Conservation (phyloP, 495 filamentous ascomycete genomes). For the Penicillium egyptiacum region DNA sequence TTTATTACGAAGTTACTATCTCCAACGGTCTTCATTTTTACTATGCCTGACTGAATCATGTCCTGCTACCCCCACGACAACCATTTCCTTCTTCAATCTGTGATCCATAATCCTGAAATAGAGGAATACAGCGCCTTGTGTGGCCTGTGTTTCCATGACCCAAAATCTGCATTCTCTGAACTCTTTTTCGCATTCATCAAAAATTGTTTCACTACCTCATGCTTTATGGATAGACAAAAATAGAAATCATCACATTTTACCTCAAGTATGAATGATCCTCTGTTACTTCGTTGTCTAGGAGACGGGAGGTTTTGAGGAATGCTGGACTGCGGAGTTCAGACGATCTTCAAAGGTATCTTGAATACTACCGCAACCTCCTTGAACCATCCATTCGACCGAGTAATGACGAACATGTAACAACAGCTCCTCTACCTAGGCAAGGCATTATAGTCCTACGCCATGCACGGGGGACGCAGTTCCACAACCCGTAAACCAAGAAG, state of each 20-base stretch:
- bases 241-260: conserved; percentile 9
- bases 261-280: neutral
- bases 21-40: conserved; percentile 1
- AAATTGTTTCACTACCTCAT: conserved; percentile 5
- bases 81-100: neutral
- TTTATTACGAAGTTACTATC: neutral
- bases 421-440: neutral
- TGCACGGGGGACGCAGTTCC: neutral
- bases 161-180: conserved; percentile 14
- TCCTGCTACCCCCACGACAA: neutral
- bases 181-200: conserved; percentile 8
- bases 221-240: conserved; percentile 13
- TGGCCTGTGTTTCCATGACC: neutral
- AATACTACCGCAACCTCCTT: conserved; percentile 3
- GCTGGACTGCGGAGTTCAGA: neutral
- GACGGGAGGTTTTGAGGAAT: conserved; percentile 1
- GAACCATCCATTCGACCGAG: neutral
- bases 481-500: neutral
- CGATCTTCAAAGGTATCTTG: conserved; percentile 2
- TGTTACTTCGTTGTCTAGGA: neutral
- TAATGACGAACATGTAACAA: neutral
- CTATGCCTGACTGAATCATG: conserved; percentile 5
- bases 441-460: neutral
- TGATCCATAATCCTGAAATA: conserved; percentile 14
- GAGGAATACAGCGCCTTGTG: conserved; percentile 1